Conservation (phyloP, 208 protist species). For the Crithidia brevicula region DNA sequence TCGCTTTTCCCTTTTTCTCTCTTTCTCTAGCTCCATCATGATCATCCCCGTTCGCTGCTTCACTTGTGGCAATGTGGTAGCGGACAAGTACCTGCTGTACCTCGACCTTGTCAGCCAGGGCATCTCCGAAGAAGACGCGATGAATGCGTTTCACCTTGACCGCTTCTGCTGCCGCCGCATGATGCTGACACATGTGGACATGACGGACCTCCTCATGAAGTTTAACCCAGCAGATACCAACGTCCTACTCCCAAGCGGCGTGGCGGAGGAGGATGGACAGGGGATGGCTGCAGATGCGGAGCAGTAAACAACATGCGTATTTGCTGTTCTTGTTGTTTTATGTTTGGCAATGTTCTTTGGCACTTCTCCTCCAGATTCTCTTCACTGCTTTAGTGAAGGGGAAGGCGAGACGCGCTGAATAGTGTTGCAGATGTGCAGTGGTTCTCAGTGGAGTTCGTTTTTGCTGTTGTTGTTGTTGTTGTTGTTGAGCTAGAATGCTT, state of each 20-base stretch:
- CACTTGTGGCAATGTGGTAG: conserved; percentile 99
- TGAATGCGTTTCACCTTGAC: conserved; percentile 96
- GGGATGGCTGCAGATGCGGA: not conserved
- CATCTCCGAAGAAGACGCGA: conserved; percentile 95
- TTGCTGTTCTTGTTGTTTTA: conserved; percentile 8
- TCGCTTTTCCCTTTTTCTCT: not conserved
- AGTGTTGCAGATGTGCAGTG: not conserved
- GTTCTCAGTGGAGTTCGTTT: not conserved
- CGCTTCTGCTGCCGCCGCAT: conserved; percentile 99
- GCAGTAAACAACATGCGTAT: not conserved
- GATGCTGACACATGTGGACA: conserved; percentile 99
- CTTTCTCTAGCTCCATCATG: conserved; percentile 72
- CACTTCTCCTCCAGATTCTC: no score
- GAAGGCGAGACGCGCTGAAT: no score
- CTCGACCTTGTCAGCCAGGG: conserved; percentile 93
- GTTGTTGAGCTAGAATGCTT: not conserved
- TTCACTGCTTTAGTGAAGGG: no score
- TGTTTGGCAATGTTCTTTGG: no score
- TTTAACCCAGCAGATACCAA: conserved; percentile 91
- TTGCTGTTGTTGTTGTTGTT: not conserved
- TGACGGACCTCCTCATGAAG: conserved; percentile 98
- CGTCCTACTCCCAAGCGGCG: conserved; percentile 32
- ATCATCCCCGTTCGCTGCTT: conserved; percentile 99
- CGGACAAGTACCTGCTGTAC: conserved; percentile 98
- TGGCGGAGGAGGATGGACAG: not conserved